Conservation (phyloP, 2,329 filamentous ascomycete species). For the Chaetomiaceae sp. region DNA sequence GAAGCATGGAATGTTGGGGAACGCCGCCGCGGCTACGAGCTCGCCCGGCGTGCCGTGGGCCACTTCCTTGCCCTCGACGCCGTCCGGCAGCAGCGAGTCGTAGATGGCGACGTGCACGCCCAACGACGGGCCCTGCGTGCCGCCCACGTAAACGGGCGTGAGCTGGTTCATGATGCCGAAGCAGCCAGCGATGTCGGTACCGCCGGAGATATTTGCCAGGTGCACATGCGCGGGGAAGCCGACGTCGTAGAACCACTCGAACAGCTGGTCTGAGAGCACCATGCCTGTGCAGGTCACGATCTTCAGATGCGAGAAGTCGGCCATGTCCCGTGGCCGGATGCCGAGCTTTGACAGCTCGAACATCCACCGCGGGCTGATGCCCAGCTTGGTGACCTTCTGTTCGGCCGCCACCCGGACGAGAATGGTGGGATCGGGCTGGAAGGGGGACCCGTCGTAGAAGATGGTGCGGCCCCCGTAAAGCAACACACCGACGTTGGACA, state of each 20-base stretch:
- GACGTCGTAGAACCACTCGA: constrained; percentile 71
- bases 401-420: constrained; percentile 60
- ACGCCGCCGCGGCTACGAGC: constrained; percentile 63
- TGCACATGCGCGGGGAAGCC: constrained; percentile 65
- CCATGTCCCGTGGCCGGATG: constrained; percentile 56
- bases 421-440: constrained; percentile 60
- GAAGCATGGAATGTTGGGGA: constrained; percentile 69
- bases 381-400: constrained; percentile 65
- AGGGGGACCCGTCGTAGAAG: constrained; percentile 81
- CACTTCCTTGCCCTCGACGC: constrained; percentile 40
- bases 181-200: constrained; percentile 66
- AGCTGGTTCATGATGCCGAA: constrained; percentile 64
- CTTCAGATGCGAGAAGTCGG: constrained; percentile 57
- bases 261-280: constrained; percentile 71
- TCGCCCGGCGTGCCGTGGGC: constrained; percentile 64
- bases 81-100: constrained; percentile 54
- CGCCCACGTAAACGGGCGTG: constrained; percentile 58
- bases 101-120: constrained; percentile 53
- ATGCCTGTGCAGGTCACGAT: constrained; percentile 71
- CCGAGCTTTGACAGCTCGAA: constrained; percentile 63
- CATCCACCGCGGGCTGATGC: constrained; percentile 72
- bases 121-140: constrained; percentile 46
- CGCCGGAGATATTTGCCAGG: constrained; percentile 69
- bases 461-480: constrained; percentile 57
- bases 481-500: constrained; percentile 55